phyloP scores from a whole-genome alignment of 495 filamentous ascomycete genomes.

The Aspergillus asperescens region DNA sequence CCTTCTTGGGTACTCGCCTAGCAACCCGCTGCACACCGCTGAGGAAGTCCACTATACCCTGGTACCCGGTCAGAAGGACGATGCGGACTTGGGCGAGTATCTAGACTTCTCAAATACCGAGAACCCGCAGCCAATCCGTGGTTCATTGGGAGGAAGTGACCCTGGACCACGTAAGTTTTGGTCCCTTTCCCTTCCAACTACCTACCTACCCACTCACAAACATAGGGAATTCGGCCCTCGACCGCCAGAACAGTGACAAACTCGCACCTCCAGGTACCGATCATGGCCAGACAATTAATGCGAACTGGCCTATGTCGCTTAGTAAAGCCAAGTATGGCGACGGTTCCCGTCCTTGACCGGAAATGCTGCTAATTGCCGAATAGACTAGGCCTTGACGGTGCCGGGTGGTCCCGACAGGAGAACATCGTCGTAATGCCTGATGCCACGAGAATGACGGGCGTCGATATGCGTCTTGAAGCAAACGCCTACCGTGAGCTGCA shows the following conservation, averaged over 20 bases:
- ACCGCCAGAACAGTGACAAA: conserved; percentile 60
- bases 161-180: conserved; percentile 52
- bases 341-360: neutral
- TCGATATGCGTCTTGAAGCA: conserved; percentile 69
- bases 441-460: conserved; percentile 65
- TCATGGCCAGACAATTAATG: conserved; percentile 54
- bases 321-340: conserved; percentile 50
- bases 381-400: conserved; percentile 47
- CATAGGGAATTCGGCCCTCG: conserved; percentile 52
- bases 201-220: neutral
- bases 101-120: conserved; percentile 58
- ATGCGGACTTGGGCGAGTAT: conserved; percentile 52
- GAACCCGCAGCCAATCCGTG: conserved; percentile 67
- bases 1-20: conserved; percentile 35
- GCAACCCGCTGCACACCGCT: conserved; percentile 28
- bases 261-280: conserved; percentile 65
- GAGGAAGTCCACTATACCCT: conserved; percentile 40
- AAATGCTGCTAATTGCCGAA: conserved; percentile 1
- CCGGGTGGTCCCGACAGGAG: conserved; percentile 68
- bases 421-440: conserved; percentile 57
- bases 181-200: neutral
- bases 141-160: conserved; percentile 51
- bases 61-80: conserved; percentile 51
- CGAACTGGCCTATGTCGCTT: conserved; percentile 66
- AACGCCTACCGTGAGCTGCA: conserved; percentile 65